Conservation (phyloP, 1,284 basidiomycete species). For the Wolfiporia cocos region DNA sequence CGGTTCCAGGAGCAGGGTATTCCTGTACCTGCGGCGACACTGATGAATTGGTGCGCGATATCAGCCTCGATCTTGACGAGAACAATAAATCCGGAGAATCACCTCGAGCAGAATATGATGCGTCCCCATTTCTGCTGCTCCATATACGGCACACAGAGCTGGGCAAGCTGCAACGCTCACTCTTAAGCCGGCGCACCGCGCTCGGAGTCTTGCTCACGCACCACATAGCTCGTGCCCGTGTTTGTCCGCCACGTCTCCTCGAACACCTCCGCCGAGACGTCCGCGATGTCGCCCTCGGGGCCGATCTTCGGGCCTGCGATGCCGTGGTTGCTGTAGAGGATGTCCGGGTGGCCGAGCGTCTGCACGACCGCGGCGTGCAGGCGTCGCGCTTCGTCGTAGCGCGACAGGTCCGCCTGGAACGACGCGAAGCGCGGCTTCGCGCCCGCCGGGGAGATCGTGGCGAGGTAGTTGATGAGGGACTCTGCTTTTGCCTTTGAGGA, state of each 20-base stretch:
- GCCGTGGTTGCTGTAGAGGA: constrained; percentile 49
- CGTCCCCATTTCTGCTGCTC: constrained; percentile 41
- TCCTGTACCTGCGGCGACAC: constrained; percentile 29
- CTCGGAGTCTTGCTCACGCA: too few relatives aligned
- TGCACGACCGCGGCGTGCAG: constrained; percentile 37
- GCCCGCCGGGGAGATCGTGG: constrained; percentile 17
- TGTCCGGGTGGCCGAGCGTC: constrained; percentile 40
- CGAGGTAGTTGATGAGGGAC: constrained; percentile 33
- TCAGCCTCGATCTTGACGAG: neutral
- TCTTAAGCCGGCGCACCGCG: too few relatives aligned
- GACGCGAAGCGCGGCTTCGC: constrained; percentile 29
- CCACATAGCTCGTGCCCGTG: constrained; percentile 38
- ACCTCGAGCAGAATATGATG: constrained; percentile 46
- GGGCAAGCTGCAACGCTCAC: constrained; percentile 36
- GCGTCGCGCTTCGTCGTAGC: constrained; percentile 37
- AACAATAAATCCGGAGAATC: constrained; percentile 6
- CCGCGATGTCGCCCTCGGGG: constrained; percentile 38
- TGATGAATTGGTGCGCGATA: constrained; percentile 8
- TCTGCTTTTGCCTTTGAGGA: constrained; percentile 27
- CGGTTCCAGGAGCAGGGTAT: neutral
- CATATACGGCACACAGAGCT: constrained; percentile 47
- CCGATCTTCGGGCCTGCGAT: constrained; percentile 37
- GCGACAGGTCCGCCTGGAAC: constrained; percentile 42
- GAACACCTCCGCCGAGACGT: constrained; percentile 38
- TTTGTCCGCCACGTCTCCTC: constrained; percentile 45